Evolutionary conservation across 1,284 basidiomycete genomes (phyloP).

Genomic region (Cryptococcus sp.): DNA sequence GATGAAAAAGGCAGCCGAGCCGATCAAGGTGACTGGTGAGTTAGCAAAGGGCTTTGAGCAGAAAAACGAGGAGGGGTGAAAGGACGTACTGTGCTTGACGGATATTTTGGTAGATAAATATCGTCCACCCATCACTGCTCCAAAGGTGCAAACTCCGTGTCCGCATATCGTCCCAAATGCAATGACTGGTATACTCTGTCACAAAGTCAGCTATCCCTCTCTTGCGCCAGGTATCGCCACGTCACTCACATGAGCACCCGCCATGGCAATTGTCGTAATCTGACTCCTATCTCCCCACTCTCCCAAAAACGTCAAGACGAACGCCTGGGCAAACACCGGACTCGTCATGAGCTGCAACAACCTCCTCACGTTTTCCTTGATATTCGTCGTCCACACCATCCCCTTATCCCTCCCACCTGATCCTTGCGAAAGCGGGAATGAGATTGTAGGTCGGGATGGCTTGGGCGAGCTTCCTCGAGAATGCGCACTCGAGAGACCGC

Average conservation of each 20-base stretch:
- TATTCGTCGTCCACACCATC: constrained; percentile 14
- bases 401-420: constrained; percentile 1
- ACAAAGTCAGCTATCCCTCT: background rate
- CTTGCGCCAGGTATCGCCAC: constrained; percentile 9
- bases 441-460: constrained; percentile 2
- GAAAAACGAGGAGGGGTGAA: background rate
- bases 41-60: background rate
- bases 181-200: constrained; percentile 73
- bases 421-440: constrained; percentile 16
- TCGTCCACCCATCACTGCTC: constrained; percentile 85
- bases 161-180: constrained; percentile 85
- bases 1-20: constrained; percentile 72
- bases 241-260: constrained; percentile 80
- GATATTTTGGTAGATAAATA: constrained; percentile 91
- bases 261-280: constrained; percentile 94
- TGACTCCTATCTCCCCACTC: constrained; percentile 99
- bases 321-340: constrained; percentile 93
- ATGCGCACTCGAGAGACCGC: constrained; percentile 2
- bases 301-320: constrained; percentile 90
- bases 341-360: constrained; percentile 76
- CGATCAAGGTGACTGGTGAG: constrained; percentile 72
- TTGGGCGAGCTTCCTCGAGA: constrained; percentile 9
- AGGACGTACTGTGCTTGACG: constrained; percentile 78
- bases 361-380: constrained; percentile 67
- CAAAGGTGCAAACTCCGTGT: constrained; percentile 78